Percentiles rank a stretch among this genome's conserved stretches.
These are phyloP conservation scores for Phytophthora pinifolia DNA, from an alignment of 352 stramenopile genomes.

Conservation along the genomic window DNA sequence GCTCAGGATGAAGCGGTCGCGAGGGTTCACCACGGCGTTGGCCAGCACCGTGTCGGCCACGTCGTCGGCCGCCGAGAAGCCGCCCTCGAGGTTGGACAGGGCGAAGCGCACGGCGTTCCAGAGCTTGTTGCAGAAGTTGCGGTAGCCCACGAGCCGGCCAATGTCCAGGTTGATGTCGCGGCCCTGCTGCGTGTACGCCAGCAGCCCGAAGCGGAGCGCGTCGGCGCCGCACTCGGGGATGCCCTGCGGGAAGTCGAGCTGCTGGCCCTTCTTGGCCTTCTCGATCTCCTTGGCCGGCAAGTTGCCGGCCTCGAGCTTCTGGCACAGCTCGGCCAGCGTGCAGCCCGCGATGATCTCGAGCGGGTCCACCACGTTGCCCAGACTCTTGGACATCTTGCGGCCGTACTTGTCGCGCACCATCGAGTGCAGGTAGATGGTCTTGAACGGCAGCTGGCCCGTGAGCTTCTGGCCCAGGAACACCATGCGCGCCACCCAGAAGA, in stretches of 20 bases:
- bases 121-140: conserved; percentile 99
- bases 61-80: conserved; percentile 53
- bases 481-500: conserved; percentile 99
- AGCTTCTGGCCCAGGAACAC: conserved; percentile 96
- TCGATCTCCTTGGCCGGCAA: conserved; percentile 96
- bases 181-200: conserved; percentile 94
- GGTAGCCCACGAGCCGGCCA: conserved; percentile 97
- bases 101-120: conserved; percentile 99
- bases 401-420: conserved; percentile 98
- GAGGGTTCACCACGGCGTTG: conserved; percentile 63
- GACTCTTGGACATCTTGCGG: conserved; percentile 99
- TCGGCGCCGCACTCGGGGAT: conserved; percentile 99
- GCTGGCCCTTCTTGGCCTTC: conserved; percentile 97
- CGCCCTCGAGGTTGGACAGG: conserved; percentile 94
- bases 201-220: conserved; percentile 97
- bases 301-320: conserved; percentile 97
- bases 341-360: conserved; percentile 98
- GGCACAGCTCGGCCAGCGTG: conserved; percentile 92
- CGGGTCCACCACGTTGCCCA: conserved; percentile 98
- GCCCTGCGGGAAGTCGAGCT: conserved; percentile 97
- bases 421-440: conserved; percentile 97
- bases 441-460: conserved; percentile 96
- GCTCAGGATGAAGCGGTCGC: conserved; percentile 86
- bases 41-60: conserved; percentile 59
- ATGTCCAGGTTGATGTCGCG: conserved; percentile 99